Evolutionary conservation across 163 green algal genomes (phyloP).

Genomic region (Smithsoniella earleae): DNA sequence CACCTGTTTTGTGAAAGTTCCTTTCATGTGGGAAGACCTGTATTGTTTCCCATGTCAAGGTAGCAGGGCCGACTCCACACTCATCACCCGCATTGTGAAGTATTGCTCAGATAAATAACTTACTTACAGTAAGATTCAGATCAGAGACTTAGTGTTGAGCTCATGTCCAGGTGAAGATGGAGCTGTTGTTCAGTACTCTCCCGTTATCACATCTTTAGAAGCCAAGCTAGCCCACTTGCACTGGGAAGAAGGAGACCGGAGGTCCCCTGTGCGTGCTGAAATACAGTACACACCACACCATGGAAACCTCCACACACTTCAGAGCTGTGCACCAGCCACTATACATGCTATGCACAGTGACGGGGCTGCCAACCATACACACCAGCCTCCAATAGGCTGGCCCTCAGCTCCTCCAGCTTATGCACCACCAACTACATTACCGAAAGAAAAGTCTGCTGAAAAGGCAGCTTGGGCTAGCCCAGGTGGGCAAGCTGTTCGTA

Average conservation of each 20-base stretch:
- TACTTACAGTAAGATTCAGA: too few relatives aligned
- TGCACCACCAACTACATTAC: background rate
- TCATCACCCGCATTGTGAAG: too few relatives aligned
- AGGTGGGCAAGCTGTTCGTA: background rate
- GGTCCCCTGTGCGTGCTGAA: too few relatives aligned
- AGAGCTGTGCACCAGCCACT: too few relatives aligned
- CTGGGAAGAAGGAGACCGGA: background rate
- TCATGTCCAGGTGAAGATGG: slow-evolving; percentile 6
- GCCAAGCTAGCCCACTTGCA: background rate
- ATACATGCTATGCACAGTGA: background rate
- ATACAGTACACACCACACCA: too few relatives aligned
- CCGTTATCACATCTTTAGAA: background rate
- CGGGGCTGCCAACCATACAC: background rate
- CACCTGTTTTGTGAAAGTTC: too few relatives aligned
- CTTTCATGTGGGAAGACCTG: too few relatives aligned
- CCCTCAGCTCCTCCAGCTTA: background rate
- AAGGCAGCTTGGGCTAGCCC: background rate
- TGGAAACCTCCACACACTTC: too few relatives aligned
- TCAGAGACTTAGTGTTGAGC: too few relatives aligned
- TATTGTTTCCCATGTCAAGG: too few relatives aligned
- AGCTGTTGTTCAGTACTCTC: background rate
- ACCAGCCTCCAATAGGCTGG: background rate
- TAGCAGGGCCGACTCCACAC: too few relatives aligned
- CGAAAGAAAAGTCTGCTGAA: background rate
- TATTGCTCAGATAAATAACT: too few relatives aligned